phyloP scores from a whole-genome alignment of 768 basidiomycete species.

The Mycena floridula region DNA sequence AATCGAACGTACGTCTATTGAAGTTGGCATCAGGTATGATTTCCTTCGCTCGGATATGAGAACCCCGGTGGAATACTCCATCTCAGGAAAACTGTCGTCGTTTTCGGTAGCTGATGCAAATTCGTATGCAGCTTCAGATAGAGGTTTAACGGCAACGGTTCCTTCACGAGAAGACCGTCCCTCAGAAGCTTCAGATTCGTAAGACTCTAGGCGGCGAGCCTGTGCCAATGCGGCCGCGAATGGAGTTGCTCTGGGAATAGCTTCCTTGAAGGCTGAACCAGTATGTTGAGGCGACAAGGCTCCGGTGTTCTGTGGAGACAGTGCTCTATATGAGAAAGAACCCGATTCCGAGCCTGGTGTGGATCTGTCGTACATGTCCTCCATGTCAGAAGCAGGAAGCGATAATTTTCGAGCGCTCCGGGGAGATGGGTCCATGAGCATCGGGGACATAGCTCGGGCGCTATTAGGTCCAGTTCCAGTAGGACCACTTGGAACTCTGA shows the following conservation, averaged over 20 bases:
- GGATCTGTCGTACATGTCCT: no score
- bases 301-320: neutral
- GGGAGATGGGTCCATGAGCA: neutral
- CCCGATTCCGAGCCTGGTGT: slow-evolving; percentile 1
- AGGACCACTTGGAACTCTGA: slow-evolving; percentile 22
- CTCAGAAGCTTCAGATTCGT: slow-evolving; percentile 13
- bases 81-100: no score
- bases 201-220: slow-evolving; percentile 29
- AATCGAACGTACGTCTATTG: no score
- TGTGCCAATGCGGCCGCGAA: slow-evolving; percentile 36
- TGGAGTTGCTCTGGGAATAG: slow-evolving; percentile 20
- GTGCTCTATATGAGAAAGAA: slow-evolving; percentile 1
- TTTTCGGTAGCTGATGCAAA: no score
- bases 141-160: slow-evolving; percentile 6
- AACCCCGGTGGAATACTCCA: neutral
- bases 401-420: no score
- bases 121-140: neutral
- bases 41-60: neutral
- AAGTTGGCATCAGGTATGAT: neutral
- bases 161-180: slow-evolving; percentile 11
- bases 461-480: slow-evolving; percentile 8
- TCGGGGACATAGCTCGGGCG: neutral
- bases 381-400: no score
- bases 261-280: neutral
- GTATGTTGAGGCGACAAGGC: slow-evolving; percentile 5